phyloP scores from a whole-genome alignment of 1,284 basidiomycete species.

The Coniferiporia weirii region DNA sequence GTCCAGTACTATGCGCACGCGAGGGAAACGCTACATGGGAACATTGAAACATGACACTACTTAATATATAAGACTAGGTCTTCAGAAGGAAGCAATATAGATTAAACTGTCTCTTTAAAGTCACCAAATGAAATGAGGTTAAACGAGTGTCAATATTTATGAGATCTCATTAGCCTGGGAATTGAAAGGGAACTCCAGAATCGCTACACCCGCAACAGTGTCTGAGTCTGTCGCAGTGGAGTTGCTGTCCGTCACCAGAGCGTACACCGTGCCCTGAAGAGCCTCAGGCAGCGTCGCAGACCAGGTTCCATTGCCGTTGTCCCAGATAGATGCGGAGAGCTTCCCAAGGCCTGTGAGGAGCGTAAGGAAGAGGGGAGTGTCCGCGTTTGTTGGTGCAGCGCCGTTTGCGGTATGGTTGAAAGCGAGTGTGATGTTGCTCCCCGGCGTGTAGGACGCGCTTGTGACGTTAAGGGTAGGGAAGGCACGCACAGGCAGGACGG shows the following conservation, averaged over 20 bases:
- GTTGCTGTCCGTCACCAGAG: conserved; percentile 29
- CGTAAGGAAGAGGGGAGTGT: conserved; percentile 30
- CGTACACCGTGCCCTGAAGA: conserved; percentile 31
- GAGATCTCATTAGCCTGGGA: conserved; percentile 16
- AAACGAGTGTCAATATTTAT: background rate
- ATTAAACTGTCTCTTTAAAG: background rate
- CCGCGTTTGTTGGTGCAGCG: conserved; percentile 20
- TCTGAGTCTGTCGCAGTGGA: conserved; percentile 32
- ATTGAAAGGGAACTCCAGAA: conserved; percentile 33
- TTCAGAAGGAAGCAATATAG: no score
- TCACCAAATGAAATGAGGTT: background rate
- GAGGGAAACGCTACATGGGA: no score
- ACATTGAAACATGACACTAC: no score
- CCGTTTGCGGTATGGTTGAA: conserved; percentile 18
- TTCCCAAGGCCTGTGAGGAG: conserved; percentile 31
- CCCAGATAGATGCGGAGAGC: conserved; percentile 27
- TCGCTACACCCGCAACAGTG: conserved; percentile 43
- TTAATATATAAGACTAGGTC: no score
- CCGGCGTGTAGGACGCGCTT: conserved; percentile 15
- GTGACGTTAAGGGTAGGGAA: conserved; percentile 32
- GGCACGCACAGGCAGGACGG: conserved; percentile 34
- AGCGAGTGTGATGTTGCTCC: conserved; percentile 22
- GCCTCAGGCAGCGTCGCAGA: conserved; percentile 28
- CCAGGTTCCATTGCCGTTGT: conserved; percentile 22
- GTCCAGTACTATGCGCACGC: no score